Evolutionary conservation across 805 yeast species (phyloP), one percentile per base, ranked within the genome.

Genomic region (Suhomyces pyralidae): DNA sequence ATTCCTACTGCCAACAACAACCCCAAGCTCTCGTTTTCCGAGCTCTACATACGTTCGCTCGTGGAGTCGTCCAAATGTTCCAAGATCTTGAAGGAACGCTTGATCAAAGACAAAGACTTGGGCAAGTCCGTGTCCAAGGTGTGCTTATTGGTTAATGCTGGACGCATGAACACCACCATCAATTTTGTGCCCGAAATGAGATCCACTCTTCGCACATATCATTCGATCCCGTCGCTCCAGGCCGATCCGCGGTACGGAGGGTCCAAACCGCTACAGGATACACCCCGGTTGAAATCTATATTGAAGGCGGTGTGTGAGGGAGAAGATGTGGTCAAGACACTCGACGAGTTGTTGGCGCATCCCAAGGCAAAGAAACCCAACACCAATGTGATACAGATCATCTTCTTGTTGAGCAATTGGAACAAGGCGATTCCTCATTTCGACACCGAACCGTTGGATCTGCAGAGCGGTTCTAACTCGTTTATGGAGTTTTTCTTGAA

Each of bases 131-230:
- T 89, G 19, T 86, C 90, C 51, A 83, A 90, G 78, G 85, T 90
- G 20, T 90, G 97, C 58, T 70, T 93, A 38, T 75, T 93, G 55
- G 97, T 93, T 15, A 93, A 93, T 64, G 83, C 92, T 51, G 98
- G 98, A 8, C 78, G 97, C 56, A 83, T 93, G 84, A 93, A 93
- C 73, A 93, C 99, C 2, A 93, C 98, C 2, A 85, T 93, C 49
- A 93, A 93, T 70, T 88, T 93, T 65, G 96, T 90, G 52, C 90
- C 96, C 20, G 97, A 91, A 63, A 93, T 93, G 98, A 86, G 90
- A 60, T 90, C 97, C 0, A 93, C 91, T 58, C 77, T 93, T 56
- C 79, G 99, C 62, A 92, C 97, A 0, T 93, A 88, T 65, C 97
- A 93, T 70, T 88, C 96, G 10, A 90, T 93, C 32, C 99, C 99